Evolutionary conservation across 108 stramenopile genomes (phyloP).

Genomic region (Cyclotella sp.): DNA sequence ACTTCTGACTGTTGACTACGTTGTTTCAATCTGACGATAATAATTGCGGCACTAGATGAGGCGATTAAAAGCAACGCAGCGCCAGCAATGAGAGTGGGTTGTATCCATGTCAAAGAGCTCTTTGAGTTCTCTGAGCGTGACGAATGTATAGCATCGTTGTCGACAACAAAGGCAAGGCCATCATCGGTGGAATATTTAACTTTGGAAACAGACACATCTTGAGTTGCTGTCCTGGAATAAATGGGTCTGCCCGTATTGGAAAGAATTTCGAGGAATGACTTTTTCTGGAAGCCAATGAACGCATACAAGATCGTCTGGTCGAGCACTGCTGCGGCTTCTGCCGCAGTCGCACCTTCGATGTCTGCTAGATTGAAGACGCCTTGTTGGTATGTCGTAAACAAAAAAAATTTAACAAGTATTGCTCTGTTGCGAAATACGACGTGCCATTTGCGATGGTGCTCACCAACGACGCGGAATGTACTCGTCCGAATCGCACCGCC

Average conservation of each 20-base stretch:
- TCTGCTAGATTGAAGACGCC: slow-evolving; percentile 29
- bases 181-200: slow-evolving; percentile 19
- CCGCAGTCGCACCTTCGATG: slow-evolving; percentile 9
- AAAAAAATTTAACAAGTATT: background rate
- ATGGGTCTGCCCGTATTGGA: slow-evolving; percentile 32
- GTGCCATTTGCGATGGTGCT: slow-evolving; percentile 1
- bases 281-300: slow-evolving; percentile 26
- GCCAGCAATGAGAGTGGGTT: slow-evolving; percentile 31
- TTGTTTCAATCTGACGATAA: slow-evolving; percentile 28
- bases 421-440: too few species aligned
- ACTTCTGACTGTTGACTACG: background rate
- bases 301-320: slow-evolving; percentile 42
- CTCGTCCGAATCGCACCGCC: slow-evolving; percentile 27
- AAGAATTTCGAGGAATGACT: slow-evolving; percentile 28
- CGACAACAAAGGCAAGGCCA: background rate
- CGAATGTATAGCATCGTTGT: background rate
- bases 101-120: slow-evolving; percentile 16
- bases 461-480: slow-evolving; percentile 41
- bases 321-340: slow-evolving; percentile 18
- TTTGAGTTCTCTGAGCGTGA: background rate
- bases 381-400: slow-evolving; percentile 13
- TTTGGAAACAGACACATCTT: slow-evolving; percentile 37
- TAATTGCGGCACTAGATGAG: slow-evolving; percentile 31
- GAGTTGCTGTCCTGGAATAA: slow-evolving; percentile 9
- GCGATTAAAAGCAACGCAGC: slow-evolving; percentile 31